Base-by-base conservation (phyloP, 2,329 filamentous ascomycete species). In the Lecanicillium sp. region DNA sequence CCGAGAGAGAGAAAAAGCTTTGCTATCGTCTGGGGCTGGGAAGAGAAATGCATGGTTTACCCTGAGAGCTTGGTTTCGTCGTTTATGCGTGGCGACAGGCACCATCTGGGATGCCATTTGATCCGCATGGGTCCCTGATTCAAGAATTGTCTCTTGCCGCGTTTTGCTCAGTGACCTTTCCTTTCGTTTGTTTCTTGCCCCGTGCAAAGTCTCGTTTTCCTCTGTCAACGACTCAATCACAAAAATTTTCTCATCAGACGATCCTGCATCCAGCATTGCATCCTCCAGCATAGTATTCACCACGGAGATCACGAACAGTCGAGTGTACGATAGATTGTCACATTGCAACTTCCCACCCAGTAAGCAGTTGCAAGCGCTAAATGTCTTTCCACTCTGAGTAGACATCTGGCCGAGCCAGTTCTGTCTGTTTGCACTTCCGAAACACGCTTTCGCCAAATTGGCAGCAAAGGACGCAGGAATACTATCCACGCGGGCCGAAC, bases 11-110 rank as follows among this genome's bases (percentile, higher is more conserved):
- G n/a, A n/a, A 15, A 2, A 40, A 24, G 15, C 21, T 23, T 11
- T 24, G 23, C 3, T 20, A 43, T n/a, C 19, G 19, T 46, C 24
- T 30, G 26, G 35, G 44, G 44, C 11, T 3, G 15, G 14, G 7
- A 32, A n/a, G 33, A 26, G n/a, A 47, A 33, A 9, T 7, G 17
- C 24, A 33, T 21, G 36, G 36, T 19, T 21, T 33, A 47, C 27
- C 44, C 44, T 47, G 29, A 40, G 27, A 15, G 12, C 37, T 33
- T 47, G 44, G 27, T 17, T 26, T 47, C n/a, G 33, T 36, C 44
- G 44, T 40, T 47, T 40, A 47, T 47, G 44, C 44, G 44, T 40
- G 37, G n/a, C n/a, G n/a, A 26, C 36, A 12, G 21, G 29, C 44
- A 35, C 19, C 21, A 40, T 40, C 15, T 26, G 21, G 36, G 27